Evolutionary conservation across 2,329 filamentous ascomycete species (phyloP), one percentile per base, ranked within the genome.

Genomic region (Hypoxylon sp.): DNA sequence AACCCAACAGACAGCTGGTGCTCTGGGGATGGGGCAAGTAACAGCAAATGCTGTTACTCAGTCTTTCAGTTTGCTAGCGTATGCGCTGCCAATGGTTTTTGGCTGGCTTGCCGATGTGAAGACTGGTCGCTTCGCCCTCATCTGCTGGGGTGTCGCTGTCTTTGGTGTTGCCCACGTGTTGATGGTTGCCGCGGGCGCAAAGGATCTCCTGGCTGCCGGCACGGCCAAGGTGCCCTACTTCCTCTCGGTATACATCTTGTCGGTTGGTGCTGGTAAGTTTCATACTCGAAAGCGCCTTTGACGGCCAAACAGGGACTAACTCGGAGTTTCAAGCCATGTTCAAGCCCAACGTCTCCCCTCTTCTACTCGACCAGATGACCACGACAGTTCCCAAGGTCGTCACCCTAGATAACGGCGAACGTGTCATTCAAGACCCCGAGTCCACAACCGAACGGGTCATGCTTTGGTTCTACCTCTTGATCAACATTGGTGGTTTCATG

Each of bases 311-410:
- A 14, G 2, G 42, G 20, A 8, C 69, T 70, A 57, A 73, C 40
- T 30, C 1, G 20, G 3, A 11, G 30, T 37, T 33, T 51, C 5
- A 10, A 69, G 72, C 81, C 68, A 83, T 84, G 79, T 93, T 94
- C 84, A 94, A 94, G 82, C 82, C 90, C 42, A 93, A 93, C 70
- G 89, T 94, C 40, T 88, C 89, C 0, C 89, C 90, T 0, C 81
- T 91, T 17, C 85, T 92, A 30, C 87, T 91, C 10, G 90, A 92
- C 71, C 90, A 92, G 74, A 86, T 90, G 74, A 84, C 81, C 2
- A 84, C 85, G 22, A 87, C 86, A 3, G 86, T 85, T 31, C 84
- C 86, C 20, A 84, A 80, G 54, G 84, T 90, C 49, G 80, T 84
- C 40, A 86, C 83, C 2, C 76, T 85, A 8, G 75, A 76, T 46